These are phyloP conservation scores for Sporodiniella umbellata DNA, from an alignment of 371 early-diverging fungal species.

Conservation along the genomic window DNA sequence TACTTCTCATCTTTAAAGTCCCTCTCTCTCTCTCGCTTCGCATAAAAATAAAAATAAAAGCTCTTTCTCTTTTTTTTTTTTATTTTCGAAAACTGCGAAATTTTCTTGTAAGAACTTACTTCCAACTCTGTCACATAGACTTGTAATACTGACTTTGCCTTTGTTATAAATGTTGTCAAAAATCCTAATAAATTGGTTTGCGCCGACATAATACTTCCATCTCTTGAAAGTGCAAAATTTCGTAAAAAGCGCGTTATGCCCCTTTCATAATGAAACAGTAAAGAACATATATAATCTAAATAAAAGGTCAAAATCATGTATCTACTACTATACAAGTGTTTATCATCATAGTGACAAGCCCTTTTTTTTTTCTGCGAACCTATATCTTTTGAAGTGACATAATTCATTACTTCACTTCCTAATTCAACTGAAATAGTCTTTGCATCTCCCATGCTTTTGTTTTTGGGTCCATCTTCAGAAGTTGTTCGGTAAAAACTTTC, in stretches of 20 bases:
- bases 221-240: constrained; percentile 8
- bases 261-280: constrained; percentile 25
- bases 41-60: neutral
- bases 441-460: neutral
- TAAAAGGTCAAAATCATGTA: too few relatives aligned
- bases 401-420: constrained; percentile 13
- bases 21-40: too few relatives aligned
- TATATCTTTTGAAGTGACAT: constrained; percentile 28
- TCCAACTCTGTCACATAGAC: constrained; percentile 21
- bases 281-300: constrained; percentile 36
- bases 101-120: constrained; percentile 7
- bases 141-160: constrained; percentile 17
- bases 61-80: too few relatives aligned
- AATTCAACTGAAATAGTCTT: constrained; percentile 6
- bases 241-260: constrained; percentile 25
- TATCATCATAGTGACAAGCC: neutral
- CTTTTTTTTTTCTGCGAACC: constrained; percentile 19
- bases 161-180: constrained; percentile 24
- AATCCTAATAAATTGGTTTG: constrained; percentile 22
- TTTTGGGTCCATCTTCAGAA: neutral
- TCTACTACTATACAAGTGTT: neutral
- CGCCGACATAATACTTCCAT: constrained; percentile 15
- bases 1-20: too few relatives aligned
- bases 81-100: too few relatives aligned
- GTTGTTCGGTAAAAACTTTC: neutral